phyloP scores from a whole-genome alignment of 2,329 filamentous ascomycete species.

The Colletotrichum truncatum region DNA sequence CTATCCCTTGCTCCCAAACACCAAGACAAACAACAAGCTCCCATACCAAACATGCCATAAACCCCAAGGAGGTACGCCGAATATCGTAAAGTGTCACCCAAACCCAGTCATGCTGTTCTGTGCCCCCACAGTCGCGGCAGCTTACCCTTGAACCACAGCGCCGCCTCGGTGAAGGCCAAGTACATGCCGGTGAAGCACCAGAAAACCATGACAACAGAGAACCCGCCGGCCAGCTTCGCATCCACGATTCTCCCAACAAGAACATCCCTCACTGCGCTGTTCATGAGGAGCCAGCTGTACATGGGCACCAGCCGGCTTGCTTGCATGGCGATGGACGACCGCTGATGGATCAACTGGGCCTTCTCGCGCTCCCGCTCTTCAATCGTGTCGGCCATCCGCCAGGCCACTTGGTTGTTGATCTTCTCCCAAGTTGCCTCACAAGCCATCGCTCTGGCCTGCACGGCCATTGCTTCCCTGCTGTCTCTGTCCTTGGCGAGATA shows the following conservation, averaged over 20 bases:
- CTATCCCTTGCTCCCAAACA: too few species aligned
- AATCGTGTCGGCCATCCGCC: conserved; percentile 67
- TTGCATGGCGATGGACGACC: conserved; percentile 17
- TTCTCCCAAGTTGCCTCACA: conserved; percentile 75
- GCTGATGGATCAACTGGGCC: conserved; percentile 20
- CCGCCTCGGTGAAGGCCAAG: conserved; percentile 56
- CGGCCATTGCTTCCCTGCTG: conserved; percentile 55
- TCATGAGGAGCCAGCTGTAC: conserved; percentile 55
- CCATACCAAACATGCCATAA: background rate
- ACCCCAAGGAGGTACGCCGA: too few species aligned
- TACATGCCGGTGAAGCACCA: conserved; percentile 60
- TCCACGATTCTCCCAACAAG: conserved; percentile 48
- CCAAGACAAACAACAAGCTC: too few species aligned
- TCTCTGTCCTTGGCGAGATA: conserved; percentile 55
- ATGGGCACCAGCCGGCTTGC: conserved; percentile 47
- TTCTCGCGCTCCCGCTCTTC: conserved; percentile 51
- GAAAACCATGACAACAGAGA: conserved; percentile 56
- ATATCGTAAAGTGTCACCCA: too few species aligned
- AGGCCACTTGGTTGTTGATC: conserved; percentile 76
- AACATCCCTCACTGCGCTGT: conserved; percentile 47
- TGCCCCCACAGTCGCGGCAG: conserved; percentile 8
- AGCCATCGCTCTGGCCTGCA: conserved; percentile 62
- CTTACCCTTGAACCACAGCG: conserved; percentile 44
- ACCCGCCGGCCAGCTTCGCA: conserved; percentile 52
- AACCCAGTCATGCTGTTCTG: background rate